These are phyloP conservation scores for Houttuynia cordata DNA, from an alignment of 164 flowering plant genomes.

Conservation along the genomic window DNA sequence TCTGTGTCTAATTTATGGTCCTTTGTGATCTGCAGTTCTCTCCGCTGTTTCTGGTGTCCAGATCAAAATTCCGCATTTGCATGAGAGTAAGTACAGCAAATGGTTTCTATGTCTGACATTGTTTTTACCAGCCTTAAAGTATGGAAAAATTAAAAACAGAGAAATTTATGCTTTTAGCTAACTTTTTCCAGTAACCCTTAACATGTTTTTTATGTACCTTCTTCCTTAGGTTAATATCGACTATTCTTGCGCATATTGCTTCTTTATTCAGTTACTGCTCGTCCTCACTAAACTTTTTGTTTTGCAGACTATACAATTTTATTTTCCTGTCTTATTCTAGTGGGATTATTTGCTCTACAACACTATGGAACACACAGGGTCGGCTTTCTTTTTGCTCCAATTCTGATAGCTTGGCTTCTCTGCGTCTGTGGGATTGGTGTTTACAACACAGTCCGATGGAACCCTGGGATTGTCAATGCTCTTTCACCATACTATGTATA, in stretches of 20 bases:
- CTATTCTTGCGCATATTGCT: too few species aligned
- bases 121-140: not conserved
- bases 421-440: conserved; percentile 48
- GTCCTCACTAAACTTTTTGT: not conserved
- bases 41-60: conserved; percentile 42
- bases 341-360: conserved; percentile 53
- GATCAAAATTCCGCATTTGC: conserved; percentile 23
- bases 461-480: conserved; percentile 32
- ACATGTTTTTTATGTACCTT: too few species aligned
- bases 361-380: conserved; percentile 53
- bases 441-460: conserved; percentile 47
- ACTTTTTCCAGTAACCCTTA: too few species aligned
- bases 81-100: conserved; percentile 36
- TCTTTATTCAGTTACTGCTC: not conserved
- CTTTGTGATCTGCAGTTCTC: conserved; percentile 25
- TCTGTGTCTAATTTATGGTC: conserved; percentile 1
- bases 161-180: too few species aligned
- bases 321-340: conserved; percentile 36
- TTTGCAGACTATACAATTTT: conserved; percentile 28
- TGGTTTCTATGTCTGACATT: too few species aligned
- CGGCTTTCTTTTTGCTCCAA: conserved; percentile 55
- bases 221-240: too few species aligned
- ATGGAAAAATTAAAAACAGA: too few species aligned
- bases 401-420: conserved; percentile 46
- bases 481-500: conserved; percentile 42